Base-by-base conservation (phyloP, 2,329 filamentous ascomycete species). In the Cordyceps farinosa region DNA sequence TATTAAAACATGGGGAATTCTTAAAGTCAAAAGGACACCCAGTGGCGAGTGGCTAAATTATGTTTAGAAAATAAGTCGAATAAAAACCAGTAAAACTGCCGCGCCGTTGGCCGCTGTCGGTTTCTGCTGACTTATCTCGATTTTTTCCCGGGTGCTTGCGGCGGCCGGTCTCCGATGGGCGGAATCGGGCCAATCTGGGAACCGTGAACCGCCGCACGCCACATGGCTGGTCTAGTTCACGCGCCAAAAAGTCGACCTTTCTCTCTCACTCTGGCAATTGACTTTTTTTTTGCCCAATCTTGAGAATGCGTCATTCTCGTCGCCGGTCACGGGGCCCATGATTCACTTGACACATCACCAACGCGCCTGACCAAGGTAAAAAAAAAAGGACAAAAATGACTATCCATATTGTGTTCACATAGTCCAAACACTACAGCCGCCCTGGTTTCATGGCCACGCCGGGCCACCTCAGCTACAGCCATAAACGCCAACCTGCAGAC, bases 391-490 rank as follows among this genome's bases (percentile, higher is more conserved):
- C 13, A 9, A 5, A 4, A 1, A 48, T 10, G 2, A 6, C 22
- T 8, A 53, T 36, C 22, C 32, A 11, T 22, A 22, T 27, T 38
- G 17, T 32, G 17, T 59, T 60, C 29, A 50, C 55, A 38, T 58
- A 36, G 32, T 56, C 55, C 55, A 58, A 58, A 17, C 30, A 38
- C 8, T 38, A 50, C 30, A 40, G 30, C 44, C 52, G 30, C 40
- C 51, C 53, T 54, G 34, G 15, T 60, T 58, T 36, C 17, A 32
- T 58, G 55, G 44, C 44, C 55, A 3, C 55, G 55, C 55, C 44
- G 55, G 55, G 32, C 50, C 58, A 29, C 30, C 57, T 52, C 7
- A 44, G 57, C 47, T 60, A 52, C 36, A 60, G 57, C 36, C 57
- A 60, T 29, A 38, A 22, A 51, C 57, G 22, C 34, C 36, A 52